These are phyloP conservation scores for Sphaerobolus stellatus DNA, from an alignment of 1,284 basidiomycete species.

Conservation along the genomic window DNA sequence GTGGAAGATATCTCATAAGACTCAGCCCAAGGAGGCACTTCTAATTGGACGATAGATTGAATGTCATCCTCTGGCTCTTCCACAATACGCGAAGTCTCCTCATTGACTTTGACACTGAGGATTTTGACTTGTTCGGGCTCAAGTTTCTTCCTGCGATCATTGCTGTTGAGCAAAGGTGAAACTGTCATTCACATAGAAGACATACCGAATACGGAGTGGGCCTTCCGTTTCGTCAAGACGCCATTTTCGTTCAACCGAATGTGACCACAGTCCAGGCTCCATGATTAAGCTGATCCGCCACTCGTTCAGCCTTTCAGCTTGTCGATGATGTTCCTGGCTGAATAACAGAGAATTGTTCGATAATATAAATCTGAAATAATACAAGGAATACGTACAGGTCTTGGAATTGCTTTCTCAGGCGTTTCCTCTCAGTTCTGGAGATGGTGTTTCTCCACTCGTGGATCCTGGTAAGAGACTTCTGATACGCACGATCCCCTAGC, in stretches of 20 bases:
- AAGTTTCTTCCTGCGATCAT: conserved; percentile 60
- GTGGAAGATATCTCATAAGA: conserved; percentile 70
- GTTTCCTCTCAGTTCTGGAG: conserved; percentile 62
- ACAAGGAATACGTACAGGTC: conserved; percentile 54
- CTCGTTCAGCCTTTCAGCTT: conserved; percentile 59
- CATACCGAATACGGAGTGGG: conserved; percentile 75
- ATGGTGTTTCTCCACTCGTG: conserved; percentile 71
- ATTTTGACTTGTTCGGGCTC: conserved; percentile 57
- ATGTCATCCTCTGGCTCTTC: conserved; percentile 59
- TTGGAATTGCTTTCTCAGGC: conserved; percentile 65
- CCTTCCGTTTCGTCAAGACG: conserved; percentile 87
- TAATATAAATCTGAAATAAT: conserved; percentile 1
- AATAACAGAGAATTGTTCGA: conserved; percentile 2
- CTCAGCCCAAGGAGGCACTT: conserved; percentile 79
- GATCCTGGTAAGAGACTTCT: conserved; percentile 60
- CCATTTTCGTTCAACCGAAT: conserved; percentile 58
- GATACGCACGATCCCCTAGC: conserved; percentile 57
- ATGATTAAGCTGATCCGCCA: conserved; percentile 58
- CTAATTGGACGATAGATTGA: conserved; percentile 58
- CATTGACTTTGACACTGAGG: conserved; percentile 51
- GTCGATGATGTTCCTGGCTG: conserved; percentile 70
- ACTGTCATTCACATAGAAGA: conserved; percentile 13
- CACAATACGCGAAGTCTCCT: conserved; percentile 51
- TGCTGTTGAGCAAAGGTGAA: not conserved
- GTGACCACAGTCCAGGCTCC: conserved; percentile 81